Evolutionary conservation across 2,329 filamentous ascomycete species (phyloP), one percentile per base, ranked within the genome.

Genomic region (Rutstroemia sp.): DNA sequence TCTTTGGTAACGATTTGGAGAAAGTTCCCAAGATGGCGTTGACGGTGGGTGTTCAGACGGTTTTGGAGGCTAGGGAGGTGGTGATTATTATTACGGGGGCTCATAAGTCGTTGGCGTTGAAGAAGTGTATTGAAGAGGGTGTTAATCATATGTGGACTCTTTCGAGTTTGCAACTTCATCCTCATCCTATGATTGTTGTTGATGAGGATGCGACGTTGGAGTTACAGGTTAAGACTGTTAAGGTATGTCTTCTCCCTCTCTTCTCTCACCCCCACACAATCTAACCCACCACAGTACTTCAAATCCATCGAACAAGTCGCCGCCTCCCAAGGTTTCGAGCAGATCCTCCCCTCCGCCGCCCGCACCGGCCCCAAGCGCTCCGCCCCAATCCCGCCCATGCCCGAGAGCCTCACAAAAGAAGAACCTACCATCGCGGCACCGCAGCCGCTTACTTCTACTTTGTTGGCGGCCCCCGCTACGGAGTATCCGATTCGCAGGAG

Each of bases 91-190:
- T 91, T 61, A 82, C 88, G 1, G 89, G 89, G 21, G 83, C 87
- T 45, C 87, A 89, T 76, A 95, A 95, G 72, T 83, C 89, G 1
- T 75, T 88, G 36, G 89, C 89, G 27, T 73, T 95, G 60, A 87
- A 92, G 70, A 86, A 83, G 65, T 91, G 87, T 64, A 82, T 95
- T 61, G 89, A 95, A 71, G 85, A 86, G 56, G 87, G 86, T 30
- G 81, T 95, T 59, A 92, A 91, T 70, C 89, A 94, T 73, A 92
- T 92, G 87, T 95, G 89, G 89, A 92, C 89, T 1, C 78, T 94
- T 6, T 92, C 88, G 8, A 84, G 83, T 54, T 76, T 95, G 44
- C 89, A 95, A 70, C 75, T 92, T 60, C 89, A 94, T 70, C 86
- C 83, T 3, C 86, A 92, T 65, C 85, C 89, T 53, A 83, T 94